Conservation (phyloP, 208 protist genomes). For the Herpetomonas samuelpessoai region DNA sequence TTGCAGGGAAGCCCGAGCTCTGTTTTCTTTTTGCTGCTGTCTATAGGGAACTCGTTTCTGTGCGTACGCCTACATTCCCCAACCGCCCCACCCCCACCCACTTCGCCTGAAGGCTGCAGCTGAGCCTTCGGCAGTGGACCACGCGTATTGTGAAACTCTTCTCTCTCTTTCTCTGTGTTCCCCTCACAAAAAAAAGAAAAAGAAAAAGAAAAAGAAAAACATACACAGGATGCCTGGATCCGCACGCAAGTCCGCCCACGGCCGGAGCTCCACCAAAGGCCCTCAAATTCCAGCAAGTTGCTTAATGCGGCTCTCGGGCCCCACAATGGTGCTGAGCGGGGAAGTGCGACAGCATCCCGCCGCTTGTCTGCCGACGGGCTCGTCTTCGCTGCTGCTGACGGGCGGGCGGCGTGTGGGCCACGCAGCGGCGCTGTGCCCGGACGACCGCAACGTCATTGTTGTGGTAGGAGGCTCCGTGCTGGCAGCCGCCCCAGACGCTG, state of each 20-base stretch:
- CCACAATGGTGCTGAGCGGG: background rate
- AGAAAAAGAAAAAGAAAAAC: background rate
- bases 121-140: no score
- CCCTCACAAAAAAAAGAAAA: no score
- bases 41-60: no score
- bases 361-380: background rate
- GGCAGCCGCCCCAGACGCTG: background rate
- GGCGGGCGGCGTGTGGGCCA: constrained; percentile 13
- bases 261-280: background rate
- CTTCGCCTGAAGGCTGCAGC: no score
- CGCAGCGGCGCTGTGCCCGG: constrained; percentile 13
- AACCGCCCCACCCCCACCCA: no score
- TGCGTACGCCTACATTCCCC: no score
- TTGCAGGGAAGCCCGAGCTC: no score
- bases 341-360: background rate
- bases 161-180: no score
- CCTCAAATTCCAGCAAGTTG: constrained; percentile 4
- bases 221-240: background rate
- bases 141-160: no score
- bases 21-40: no score
- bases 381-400: constrained; percentile 6
- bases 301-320: background rate
- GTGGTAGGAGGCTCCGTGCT: constrained; percentile 12
- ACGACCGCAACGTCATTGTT: constrained; percentile 25
- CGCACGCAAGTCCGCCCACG: background rate